Evolutionary conservation across 768 basidiomycete species (phyloP), one percentile per base, ranked within the genome.

Genomic region (Phylloporus sp.): DNA sequence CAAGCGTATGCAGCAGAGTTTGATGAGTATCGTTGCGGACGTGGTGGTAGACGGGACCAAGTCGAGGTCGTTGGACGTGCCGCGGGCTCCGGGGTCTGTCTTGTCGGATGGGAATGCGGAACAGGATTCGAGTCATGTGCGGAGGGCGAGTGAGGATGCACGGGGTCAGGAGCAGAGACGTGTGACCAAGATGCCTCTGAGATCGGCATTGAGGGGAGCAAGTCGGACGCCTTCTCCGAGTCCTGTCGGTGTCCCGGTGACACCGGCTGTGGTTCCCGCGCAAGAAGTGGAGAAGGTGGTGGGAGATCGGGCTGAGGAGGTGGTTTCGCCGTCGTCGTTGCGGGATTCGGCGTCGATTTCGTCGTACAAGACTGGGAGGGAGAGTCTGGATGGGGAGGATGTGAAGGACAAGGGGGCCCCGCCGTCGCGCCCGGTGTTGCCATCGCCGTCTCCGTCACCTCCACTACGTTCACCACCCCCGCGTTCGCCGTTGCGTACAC

Each of bases 21-120:
- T 86, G 59, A 81, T 86, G 82, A 80, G 77, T 55, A 80, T 87
- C 52, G 79, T 87, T 9, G 82, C 85, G 56, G 76, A 71, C 46
- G 78, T 85, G 36, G 62, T 81, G 27, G 7, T 21, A 26, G 44
- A 50, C n/a, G n/a, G n/a, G n/a, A n/a, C n/a, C n/a, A 39, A 26
- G 42, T 8, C 46, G 9, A 38, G 33, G 31, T 64, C 63, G 9
- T 26, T 66, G 45, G 64, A 66, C 34, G 24, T 66, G 15, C 53
- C 54, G 5, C 53, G 57, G 11, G 58, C 58, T 22, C 60, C 52
- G 1, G 46, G 46, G 13, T 54, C 55, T 3, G 47, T 51, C 32
- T 39, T 53, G 15, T 22, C 14, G 33, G 15, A 9, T 13, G 35
- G 7, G 20, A 26, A 18, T n/a, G 8, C n/a, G 3, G 29, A 29